Conservation (phyloP, 192 early-diverging fungal genomes). For the Coemansia nantahalensis region DNA sequence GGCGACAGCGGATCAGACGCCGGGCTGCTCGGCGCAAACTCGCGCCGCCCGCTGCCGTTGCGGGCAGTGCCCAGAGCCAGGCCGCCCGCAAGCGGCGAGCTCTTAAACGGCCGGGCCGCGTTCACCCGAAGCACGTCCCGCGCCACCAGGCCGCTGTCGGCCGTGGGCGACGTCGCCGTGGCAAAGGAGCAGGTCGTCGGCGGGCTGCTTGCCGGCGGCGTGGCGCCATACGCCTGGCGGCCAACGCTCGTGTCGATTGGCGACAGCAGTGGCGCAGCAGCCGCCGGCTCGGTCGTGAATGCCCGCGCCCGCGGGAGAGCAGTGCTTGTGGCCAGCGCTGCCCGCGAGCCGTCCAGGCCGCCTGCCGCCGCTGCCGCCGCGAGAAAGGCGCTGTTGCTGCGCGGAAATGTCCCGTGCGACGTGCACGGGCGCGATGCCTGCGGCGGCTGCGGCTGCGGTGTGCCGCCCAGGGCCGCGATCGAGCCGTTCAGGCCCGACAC, state of each 20-base stretch:
- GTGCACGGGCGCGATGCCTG: constrained; percentile 21
- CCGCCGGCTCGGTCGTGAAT: constrained; percentile 9
- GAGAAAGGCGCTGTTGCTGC: constrained; percentile 1
- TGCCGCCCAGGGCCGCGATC: neutral
- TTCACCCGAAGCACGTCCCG: constrained; percentile 11
- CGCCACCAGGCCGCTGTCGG: constrained; percentile 2
- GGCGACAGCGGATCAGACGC: constrained; percentile 7
- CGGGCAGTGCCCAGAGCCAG: constrained; percentile 1
- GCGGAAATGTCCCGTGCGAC: constrained; percentile 24
- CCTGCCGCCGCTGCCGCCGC: neutral
- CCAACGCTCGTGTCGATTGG: constrained; percentile 8
- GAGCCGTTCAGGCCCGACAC: constrained; percentile 9
- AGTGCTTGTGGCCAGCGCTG: neutral
- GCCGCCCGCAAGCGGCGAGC: constrained; percentile 29
- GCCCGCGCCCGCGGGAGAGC: constrained; percentile 20
- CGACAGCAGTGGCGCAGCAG: constrained; percentile 5
- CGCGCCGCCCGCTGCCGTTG: neutral
- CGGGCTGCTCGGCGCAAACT: neutral
- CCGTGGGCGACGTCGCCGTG: neutral
- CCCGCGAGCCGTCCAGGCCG: constrained; percentile 3
- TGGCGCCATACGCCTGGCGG: neutral
- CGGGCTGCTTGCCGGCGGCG: too few relatives aligned
- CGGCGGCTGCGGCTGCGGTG: constrained; percentile 8
- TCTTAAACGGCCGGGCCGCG: constrained; percentile 18
- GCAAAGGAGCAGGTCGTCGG: neutral